Conservation (phyloP, 352 stramenopile species). For the Pythium sukuiense region DNA sequence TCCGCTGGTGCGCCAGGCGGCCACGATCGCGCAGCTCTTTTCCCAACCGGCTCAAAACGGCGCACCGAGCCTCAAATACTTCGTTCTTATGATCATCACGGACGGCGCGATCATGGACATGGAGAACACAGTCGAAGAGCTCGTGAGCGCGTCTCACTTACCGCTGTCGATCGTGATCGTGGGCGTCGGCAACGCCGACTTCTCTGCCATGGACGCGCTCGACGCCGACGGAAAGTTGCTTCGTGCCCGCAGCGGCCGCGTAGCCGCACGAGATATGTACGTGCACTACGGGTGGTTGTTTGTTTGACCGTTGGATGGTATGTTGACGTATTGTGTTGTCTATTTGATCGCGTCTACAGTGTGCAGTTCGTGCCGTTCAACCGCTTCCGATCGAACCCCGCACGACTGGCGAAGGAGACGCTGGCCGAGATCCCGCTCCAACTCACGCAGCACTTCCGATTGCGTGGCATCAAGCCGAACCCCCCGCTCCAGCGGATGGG, state of each 20-base stretch:
- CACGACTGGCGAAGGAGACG: slow-evolving; percentile 66
- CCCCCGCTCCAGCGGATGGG: slow-evolving; percentile 43
- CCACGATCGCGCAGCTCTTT: slow-evolving; percentile 59
- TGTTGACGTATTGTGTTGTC: slow-evolving; percentile 11
- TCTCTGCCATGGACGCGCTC: slow-evolving; percentile 63
- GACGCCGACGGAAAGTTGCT: slow-evolving; percentile 63
- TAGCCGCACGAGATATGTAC: slow-evolving; percentile 64
- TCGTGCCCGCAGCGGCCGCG: slow-evolving; percentile 35
- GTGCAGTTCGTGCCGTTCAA: slow-evolving; percentile 81
- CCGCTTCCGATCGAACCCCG: slow-evolving; percentile 59
- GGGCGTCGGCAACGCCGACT: slow-evolving; percentile 74
- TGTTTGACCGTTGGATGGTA: not conserved
- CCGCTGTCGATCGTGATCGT: slow-evolving; percentile 84
- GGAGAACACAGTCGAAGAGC: slow-evolving; percentile 64
- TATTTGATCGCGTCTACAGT: slow-evolving; percentile 35
- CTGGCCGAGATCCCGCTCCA: slow-evolving; percentile 69
- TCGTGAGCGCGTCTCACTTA: slow-evolving; percentile 63
- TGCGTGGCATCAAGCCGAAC: slow-evolving; percentile 56
- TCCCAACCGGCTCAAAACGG: slow-evolving; percentile 27
- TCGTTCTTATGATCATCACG: slow-evolving; percentile 72
- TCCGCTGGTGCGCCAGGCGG: slow-evolving; percentile 66
- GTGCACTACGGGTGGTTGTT: slow-evolving; percentile 22
- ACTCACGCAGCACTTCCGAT: slow-evolving; percentile 58
- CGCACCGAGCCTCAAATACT: slow-evolving; percentile 65
- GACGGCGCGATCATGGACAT: slow-evolving; percentile 82